Evolutionary conservation across 805 yeast species (phyloP), one percentile per base, ranked within the genome.

Genomic region (Schwanniomyces sp.): DNA sequence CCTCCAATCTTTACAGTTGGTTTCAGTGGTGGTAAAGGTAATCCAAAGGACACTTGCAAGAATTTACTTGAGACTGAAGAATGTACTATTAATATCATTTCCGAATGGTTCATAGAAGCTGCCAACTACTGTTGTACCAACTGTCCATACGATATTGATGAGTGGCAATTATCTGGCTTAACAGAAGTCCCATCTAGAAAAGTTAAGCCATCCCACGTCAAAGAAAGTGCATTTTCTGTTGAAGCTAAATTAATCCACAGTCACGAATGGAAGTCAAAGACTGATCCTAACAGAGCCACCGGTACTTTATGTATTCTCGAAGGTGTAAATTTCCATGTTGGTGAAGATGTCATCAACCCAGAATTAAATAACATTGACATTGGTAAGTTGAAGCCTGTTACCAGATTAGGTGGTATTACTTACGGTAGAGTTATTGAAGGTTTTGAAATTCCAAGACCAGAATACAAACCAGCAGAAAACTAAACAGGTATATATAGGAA

Each of bases 91-190:
- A 82, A 76, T 56, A 70, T 83, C 40, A 72, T 82, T 41, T 70
- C 81, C 43, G 88, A 83, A 61, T 83, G 85, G 85, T 79, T 81
- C 52, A 63, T 76, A 27, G 87, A 83, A 49, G 86, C 86, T 26
- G 85, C 86, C 6, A 81, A 83, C 56, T 74, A 63, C 49, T 61
- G 80, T 11, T 63, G 76, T 18, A 68, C 67, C 27, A 63, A 72
- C 51, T 71, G 81, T 1, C 86, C 86, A 5, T 40, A 58, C 0
- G 78, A 66, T 4, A 69, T 75, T 10, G 78, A 76, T 51, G 88
- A 83, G 58, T 83, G 84, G 81, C 67, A 74, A 46, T 58, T 79
- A 38, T 56, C 76, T 21, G 86, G 86, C 0, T 65, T 83, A 49
- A 79, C 84, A 2, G 78, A 78, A 3, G 50, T 61, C 10, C 57